Conservation (phyloP, 768 basidiomycete genomes). For the Neoboletus subvelutipes region DNA sequence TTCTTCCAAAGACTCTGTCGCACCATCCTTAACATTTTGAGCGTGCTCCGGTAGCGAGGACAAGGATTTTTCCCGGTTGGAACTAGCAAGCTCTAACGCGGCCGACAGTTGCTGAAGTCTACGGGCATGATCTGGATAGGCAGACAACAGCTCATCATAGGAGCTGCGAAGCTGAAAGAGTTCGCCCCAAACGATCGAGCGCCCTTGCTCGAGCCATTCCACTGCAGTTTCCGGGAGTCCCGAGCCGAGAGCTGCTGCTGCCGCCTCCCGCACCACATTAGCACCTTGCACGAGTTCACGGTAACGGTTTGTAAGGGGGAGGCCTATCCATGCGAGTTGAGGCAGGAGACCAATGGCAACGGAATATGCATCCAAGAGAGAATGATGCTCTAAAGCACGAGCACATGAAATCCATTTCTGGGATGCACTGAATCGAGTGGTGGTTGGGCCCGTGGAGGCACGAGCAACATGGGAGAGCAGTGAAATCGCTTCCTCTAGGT, state of each 20-base stretch:
- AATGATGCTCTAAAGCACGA: not conserved
- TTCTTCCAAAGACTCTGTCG: not conserved
- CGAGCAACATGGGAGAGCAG: not conserved
- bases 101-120: not conserved
- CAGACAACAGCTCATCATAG: not conserved
- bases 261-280: conserved; percentile 8
- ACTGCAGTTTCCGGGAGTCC: conserved; percentile 2
- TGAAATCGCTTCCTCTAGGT: not conserved
- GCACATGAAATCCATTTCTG: not conserved
- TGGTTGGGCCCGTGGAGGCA: not conserved
- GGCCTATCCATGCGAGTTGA: not conserved
- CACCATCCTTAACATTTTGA: not conserved
- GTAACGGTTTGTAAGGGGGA: not conserved
- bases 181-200: conserved; percentile 14
- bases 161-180: conserved; percentile 13
- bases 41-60: not conserved
- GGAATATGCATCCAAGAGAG: not conserved
- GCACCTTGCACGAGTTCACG: not conserved
- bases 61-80: not conserved
- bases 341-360: not conserved
- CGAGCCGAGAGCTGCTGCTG: conserved; percentile 3
- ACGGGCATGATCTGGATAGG: conserved; percentile 6
- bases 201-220: conserved; percentile 21
- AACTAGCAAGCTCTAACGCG: not conserved
- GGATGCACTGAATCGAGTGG: not conserved